Base-by-base conservation (phyloP, 257 asterid species). In the Solanum tacnaense region DNA sequence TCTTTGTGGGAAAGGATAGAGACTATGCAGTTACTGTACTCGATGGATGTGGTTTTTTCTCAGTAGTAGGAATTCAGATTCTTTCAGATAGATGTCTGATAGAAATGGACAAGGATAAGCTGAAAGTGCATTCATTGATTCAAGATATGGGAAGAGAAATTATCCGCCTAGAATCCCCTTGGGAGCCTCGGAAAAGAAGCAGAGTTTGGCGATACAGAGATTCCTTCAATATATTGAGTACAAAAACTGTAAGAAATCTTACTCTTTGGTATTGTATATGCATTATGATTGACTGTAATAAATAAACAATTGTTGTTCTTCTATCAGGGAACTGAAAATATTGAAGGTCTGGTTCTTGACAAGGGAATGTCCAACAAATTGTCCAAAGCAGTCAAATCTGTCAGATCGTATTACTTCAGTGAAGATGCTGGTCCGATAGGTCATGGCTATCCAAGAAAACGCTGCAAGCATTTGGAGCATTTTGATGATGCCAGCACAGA, bases 121-220 rank as follows among this genome's bases (percentile, higher is more conserved):
- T 88, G 39, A 75, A 20, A 27, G 44, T 85, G 62, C 88, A 88
- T 83, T 75, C 84, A 29, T 35, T 88, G 46, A 52, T 87, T 87
- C 89, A 75, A 75, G 89, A 76, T 65, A 60, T 87, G 85, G 89
- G 85, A 56, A 88, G 73, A 70, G 89, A 83, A 60, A 83, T 88
- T 83, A 38, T 88, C 29, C 84, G 89, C 72, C 32, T 18, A 83
- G 89, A 88, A 71, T 88, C 89, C 16, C 81, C 89, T 68, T 79
- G 39, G 58, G 76, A 88, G 23, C 87, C 89, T 58, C 13, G 35
- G 73, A 71, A 83, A 71, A 73, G 89, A 44, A 88, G 87, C 73
- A 83, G 89, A 83, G 29, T 88, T 29, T 88, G 87, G 87, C 9
- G 20, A 34, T 73, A 44, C 71, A 67, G 56, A 70, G 89, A 83